phyloP scores from a whole-genome alignment of 768 basidiomycete genomes.

The Russula griseocarnosa region DNA sequence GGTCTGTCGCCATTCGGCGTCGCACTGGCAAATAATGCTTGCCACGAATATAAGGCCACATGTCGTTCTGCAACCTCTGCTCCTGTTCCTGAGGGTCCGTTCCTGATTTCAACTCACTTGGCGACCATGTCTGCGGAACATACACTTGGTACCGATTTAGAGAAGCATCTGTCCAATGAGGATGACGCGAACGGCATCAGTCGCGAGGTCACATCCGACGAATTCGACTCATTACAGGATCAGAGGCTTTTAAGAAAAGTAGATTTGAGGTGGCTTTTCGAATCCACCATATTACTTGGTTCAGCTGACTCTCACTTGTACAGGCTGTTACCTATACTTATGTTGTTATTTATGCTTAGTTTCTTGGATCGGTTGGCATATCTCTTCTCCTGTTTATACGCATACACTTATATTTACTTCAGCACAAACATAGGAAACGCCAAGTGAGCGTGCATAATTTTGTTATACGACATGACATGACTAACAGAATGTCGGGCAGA shows the following conservation, averaged over 20 bases:
- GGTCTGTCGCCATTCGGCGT: too few relatives aligned
- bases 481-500: conserved; percentile 33
- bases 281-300: too few relatives aligned
- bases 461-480: background rate
- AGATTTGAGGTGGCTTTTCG: conserved; percentile 3
- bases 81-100: too few relatives aligned
- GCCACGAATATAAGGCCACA: too few relatives aligned
- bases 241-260: conserved; percentile 22
- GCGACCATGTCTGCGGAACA: too few relatives aligned
- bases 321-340: too few relatives aligned
- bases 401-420: background rate
- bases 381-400: background rate
- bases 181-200: background rate
- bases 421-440: conserved; percentile 41
- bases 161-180: background rate
- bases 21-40: too few relatives aligned
- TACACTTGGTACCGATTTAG: background rate
- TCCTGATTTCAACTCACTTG: too few relatives aligned
- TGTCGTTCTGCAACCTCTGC: too few relatives aligned
- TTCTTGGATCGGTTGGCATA: conserved; percentile 32
- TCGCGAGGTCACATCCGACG: background rate
- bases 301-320: too few relatives aligned
- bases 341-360: too few relatives aligned
- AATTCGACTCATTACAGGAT: conserved; percentile 8
- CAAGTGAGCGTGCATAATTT: conserved; percentile 31